Evolutionary conservation across 2,329 filamentous ascomycete species (phyloP).

Genomic region (Penicillium sumatraense): DNA sequence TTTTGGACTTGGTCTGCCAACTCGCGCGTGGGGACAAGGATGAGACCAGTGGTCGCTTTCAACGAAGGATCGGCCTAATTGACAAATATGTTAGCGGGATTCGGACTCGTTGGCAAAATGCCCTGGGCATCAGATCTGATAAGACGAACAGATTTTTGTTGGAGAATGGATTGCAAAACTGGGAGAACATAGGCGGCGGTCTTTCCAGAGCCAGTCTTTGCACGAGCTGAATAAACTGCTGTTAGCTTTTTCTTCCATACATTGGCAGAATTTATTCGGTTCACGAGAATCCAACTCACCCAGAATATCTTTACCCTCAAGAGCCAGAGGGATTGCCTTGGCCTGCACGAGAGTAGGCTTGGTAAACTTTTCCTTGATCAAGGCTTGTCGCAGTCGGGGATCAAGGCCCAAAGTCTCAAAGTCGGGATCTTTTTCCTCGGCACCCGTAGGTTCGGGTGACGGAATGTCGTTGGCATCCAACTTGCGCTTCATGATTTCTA

Average conservation of each 20-base stretch:
- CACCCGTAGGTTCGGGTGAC: conserved; percentile 37
- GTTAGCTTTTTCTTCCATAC: conserved; percentile 26
- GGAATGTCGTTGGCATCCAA: conserved; percentile 54
- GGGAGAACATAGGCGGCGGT: conserved; percentile 95
- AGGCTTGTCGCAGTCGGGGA: conserved; percentile 79
- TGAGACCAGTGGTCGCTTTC: conserved; percentile 71
- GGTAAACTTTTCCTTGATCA: conserved; percentile 81
- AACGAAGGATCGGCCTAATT: conserved; percentile 40
- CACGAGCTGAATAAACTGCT: conserved; percentile 65
- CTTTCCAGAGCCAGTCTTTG: conserved; percentile 95
- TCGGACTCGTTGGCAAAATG: background rate
- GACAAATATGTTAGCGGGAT: conserved; percentile 6
- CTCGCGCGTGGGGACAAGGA: conserved; percentile 93
- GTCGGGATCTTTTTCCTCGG: conserved; percentile 49
- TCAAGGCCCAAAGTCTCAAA: conserved; percentile 84
- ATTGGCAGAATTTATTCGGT: no score
- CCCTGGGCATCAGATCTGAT: background rate
- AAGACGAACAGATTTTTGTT: conserved; percentile 67
- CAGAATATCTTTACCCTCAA: conserved; percentile 86
- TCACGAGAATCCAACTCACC: conserved; percentile 40
- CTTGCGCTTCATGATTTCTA: conserved; percentile 54
- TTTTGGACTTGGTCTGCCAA: conserved; percentile 89
- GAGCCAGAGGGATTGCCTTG: conserved; percentile 82
- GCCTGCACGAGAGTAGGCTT: conserved; percentile 88
- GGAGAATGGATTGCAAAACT: conserved; percentile 81